A percentile compares a stretch with the other conserved stretches of the same genome.
Evolutionary conservation across 2,329 filamentous ascomycete species (phyloP).

Genomic region (Periglandula ipomoeae): DNA sequence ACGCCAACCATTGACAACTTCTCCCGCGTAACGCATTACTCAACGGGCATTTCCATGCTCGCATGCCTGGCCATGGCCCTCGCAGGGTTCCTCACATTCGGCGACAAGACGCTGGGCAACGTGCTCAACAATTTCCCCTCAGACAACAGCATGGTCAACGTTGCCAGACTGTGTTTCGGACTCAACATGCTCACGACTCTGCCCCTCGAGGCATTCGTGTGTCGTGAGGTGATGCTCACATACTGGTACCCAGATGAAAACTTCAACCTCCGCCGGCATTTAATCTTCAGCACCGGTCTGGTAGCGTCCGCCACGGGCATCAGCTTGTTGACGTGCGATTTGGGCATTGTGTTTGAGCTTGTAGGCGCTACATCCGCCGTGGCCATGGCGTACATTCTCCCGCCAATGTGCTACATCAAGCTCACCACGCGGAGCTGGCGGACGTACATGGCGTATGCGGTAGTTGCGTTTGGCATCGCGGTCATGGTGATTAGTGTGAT

Average conservation of each 20-base stretch:
- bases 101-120: constrained; percentile 84
- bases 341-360: constrained; percentile 90
- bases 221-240: constrained; percentile 89
- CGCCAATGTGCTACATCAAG: constrained; percentile 91
- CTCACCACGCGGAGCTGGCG: constrained; percentile 69
- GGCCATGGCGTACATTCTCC: constrained; percentile 88
- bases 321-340: constrained; percentile 80
- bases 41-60: constrained; percentile 80
- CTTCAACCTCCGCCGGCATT: constrained; percentile 74
- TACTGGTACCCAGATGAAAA: constrained; percentile 64
- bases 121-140: constrained; percentile 95
- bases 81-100: constrained; percentile 85
- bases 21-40: constrained; percentile 85
- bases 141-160: constrained; percentile 86
- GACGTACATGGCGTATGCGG: constrained; percentile 60
- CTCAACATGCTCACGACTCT: constrained; percentile 98
- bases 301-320: constrained; percentile 71
- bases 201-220: constrained; percentile 94
- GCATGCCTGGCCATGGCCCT: constrained; percentile 85
- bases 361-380: constrained; percentile 93
- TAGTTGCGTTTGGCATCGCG: constrained; percentile 67
- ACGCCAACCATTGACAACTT: constrained; percentile 96
- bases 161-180: constrained; percentile 90
- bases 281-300: constrained; percentile 76
- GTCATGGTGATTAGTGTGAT: constrained; percentile 78